These are phyloP conservation scores for Bacidia gigantensis DNA, from an alignment of 495 filamentous ascomycete genomes.

Conservation along the genomic window DNA sequence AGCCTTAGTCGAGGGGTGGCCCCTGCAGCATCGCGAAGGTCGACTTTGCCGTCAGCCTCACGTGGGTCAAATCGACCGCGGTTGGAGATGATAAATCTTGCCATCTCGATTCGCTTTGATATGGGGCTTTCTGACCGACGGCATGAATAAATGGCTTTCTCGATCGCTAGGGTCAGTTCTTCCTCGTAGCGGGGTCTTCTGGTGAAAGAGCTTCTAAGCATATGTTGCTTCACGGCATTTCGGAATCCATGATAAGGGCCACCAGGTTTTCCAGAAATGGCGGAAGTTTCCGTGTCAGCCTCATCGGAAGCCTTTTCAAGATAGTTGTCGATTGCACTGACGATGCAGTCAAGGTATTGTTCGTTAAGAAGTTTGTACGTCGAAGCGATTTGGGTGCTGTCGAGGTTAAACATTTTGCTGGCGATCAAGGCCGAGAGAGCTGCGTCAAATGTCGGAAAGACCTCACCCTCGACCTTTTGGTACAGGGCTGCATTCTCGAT, in stretches of 20 bases:
- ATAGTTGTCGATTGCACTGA: neutral
- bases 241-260: neutral
- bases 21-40: too few species aligned
- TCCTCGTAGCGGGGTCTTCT: too few species aligned
- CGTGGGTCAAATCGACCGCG: too few species aligned
- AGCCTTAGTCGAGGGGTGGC: too few species aligned
- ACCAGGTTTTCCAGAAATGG: neutral
- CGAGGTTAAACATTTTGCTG: neutral
- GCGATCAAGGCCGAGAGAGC: neutral
- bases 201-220: too few species aligned
- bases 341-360: neutral
- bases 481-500: neutral
- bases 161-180: too few species aligned
- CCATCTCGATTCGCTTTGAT: too few species aligned
- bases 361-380: neutral
- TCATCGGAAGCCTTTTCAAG: neutral
- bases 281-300: neutral
- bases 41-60: neutral
- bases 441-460: neutral
- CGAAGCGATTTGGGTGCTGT: neutral
- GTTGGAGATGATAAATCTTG: too few species aligned
- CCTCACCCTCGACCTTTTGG: neutral
- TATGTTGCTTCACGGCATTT: neutral
- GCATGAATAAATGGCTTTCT: too few species aligned
- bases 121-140: too few species aligned